Percentiles rank a stretch among this genome's conserved stretches.
These are phyloP conservation scores for Chytriomyces hyalinus DNA, from an alignment of 192 early-diverging fungal species.

Conservation along the genomic window DNA sequence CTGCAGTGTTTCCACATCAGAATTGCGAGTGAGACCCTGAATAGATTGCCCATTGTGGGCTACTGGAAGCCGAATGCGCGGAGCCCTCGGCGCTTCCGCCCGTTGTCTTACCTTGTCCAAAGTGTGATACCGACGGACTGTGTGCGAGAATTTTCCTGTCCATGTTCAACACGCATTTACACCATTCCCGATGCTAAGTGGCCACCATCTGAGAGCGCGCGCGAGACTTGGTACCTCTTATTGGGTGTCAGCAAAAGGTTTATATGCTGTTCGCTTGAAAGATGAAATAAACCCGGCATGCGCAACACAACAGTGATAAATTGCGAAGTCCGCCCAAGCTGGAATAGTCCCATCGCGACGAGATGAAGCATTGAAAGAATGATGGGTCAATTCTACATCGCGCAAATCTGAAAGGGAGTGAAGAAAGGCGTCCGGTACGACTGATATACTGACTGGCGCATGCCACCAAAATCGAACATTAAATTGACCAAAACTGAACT, in stretches of 20 bases:
- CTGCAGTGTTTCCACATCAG: not conserved
- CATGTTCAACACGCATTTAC: no score
- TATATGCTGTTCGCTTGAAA: no score
- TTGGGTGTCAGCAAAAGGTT: no score
- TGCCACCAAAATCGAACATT: not conserved
- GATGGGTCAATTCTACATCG: not conserved
- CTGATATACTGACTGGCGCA: not conserved
- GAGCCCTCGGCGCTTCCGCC: not conserved
- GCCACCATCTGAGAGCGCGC: no score
- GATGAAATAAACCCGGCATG: no score
- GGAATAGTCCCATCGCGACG: not conserved
- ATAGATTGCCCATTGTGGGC: not conserved
- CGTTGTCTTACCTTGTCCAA: no score
- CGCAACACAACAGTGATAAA: no score
- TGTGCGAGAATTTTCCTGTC: no score
- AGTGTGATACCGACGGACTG: no score
- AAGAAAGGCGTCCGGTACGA: not conserved
- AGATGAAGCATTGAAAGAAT: not conserved
- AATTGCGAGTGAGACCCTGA: not conserved
- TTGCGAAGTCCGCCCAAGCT: not conserved
- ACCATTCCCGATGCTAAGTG: no score
- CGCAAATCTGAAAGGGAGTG: not conserved
- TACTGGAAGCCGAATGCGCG: not conserved
- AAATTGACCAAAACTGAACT: not conserved
- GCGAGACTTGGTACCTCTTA: no score